Percentiles rank a stretch among this genome's conserved stretches.
Conservation (phyloP, 2,329 filamentous ascomycete species). For the Xylaria sp. region DNA sequence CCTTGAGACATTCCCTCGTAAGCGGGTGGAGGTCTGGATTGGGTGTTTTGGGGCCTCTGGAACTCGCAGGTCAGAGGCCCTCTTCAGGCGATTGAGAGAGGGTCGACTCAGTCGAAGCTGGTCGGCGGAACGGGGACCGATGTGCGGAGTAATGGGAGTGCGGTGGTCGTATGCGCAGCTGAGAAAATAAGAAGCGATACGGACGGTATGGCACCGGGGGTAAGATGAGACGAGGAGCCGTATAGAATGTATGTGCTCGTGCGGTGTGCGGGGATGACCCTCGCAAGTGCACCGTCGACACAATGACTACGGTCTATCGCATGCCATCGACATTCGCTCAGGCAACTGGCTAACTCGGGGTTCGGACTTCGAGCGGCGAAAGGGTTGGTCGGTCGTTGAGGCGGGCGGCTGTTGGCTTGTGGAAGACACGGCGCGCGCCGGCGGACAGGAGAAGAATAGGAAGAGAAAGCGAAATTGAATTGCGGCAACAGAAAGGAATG, state of each 20-base stretch:
- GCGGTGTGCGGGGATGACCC: constrained; percentile 68
- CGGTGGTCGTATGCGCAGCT: constrained; percentile 24
- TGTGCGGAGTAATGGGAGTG: constrained; percentile 25
- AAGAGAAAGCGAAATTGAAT: constrained; percentile 1
- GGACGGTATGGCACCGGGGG: background rate
- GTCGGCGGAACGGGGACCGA: constrained; percentile 29
- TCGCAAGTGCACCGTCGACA: constrained; percentile 66
- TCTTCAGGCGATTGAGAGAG: constrained; percentile 30
- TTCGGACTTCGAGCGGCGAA: constrained; percentile 20
- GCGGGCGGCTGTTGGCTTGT: constrained; percentile 16
- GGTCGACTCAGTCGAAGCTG: constrained; percentile 17
- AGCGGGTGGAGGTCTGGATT: constrained; percentile 22
- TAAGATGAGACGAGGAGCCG: background rate
- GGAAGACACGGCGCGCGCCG: constrained; percentile 15
- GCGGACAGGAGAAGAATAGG: background rate
- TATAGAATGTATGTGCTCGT: constrained; percentile 50
- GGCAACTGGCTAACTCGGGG: constrained; percentile 23
- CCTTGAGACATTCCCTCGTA: constrained; percentile 62
- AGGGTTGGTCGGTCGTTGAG: background rate
- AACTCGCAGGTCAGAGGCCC: constrained; percentile 40
- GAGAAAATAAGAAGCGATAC: background rate
- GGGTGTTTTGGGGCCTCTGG: constrained; percentile 38
- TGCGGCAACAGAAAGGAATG: background rate
- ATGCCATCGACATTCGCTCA: constrained; percentile 63
- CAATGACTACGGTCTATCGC: constrained; percentile 63